Percentiles rank a stretch among this genome's conserved stretches.
These are phyloP conservation scores for Solanum etuberosum DNA, from an alignment of 257 asterid species.

Conservation along the genomic window DNA sequence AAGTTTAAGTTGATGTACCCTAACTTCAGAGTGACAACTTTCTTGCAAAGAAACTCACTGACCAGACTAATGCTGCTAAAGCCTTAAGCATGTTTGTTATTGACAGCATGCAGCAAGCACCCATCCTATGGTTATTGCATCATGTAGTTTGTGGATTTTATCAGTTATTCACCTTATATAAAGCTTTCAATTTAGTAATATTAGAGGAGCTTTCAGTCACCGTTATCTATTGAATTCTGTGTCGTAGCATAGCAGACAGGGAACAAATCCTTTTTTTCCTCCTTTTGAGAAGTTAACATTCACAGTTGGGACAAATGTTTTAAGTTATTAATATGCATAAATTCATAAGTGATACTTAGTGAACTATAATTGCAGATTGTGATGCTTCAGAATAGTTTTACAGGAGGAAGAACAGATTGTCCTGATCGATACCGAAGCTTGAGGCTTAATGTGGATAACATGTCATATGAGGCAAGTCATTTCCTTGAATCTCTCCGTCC, in stretches of 20 bases:
- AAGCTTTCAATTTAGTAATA: not conserved
- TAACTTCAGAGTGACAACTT: not conserved
- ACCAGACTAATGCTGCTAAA: not conserved
- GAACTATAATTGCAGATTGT: slow-evolving; percentile 34
- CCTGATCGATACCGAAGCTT: slow-evolving; percentile 46
- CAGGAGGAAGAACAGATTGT: slow-evolving; percentile 46
- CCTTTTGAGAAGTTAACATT: not conserved
- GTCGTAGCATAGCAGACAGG: not conserved
- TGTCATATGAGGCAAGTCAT: slow-evolving; percentile 71
- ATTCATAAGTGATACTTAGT: not conserved
- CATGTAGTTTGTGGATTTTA: not conserved
- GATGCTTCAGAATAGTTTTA: slow-evolving; percentile 53
- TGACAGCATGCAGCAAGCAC: not conserved
- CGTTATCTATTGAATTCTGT: not conserved
- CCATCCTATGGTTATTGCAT: not conserved
- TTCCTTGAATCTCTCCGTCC: not conserved
- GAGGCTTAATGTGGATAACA: slow-evolving; percentile 72
- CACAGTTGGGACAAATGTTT: not conserved
- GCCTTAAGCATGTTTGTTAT: not conserved
- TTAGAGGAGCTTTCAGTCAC: not conserved
- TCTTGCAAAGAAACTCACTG: not conserved
- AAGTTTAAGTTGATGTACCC: not conserved
- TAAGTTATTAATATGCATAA: not conserved
- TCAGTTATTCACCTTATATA: not conserved
- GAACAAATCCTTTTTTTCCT: not conserved